These are phyloP conservation scores for Nelumbo lutea DNA, from an alignment of 164 flowering plant species.

Conservation along the genomic window DNA sequence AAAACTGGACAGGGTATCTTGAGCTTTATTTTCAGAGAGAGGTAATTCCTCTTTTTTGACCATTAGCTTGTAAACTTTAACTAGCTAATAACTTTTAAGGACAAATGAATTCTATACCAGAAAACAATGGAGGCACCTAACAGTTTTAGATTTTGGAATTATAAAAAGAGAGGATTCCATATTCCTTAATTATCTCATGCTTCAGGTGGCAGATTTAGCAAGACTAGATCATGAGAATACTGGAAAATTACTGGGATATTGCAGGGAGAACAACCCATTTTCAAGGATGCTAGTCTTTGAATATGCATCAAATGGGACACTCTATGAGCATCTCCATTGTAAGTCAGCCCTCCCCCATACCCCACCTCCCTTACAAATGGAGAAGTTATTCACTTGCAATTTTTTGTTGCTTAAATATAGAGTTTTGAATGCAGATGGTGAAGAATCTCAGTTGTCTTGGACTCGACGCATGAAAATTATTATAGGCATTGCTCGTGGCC, in stretches of 20 bases:
- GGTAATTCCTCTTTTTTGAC: conserved; percentile 33
- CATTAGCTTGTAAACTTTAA: conserved; percentile 1
- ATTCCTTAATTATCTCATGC: conserved; percentile 2
- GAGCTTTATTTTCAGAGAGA: conserved; percentile 87
- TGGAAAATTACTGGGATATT: conserved; percentile 81
- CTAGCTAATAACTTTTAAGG: background rate
- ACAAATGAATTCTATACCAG: background rate
- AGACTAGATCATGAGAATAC: conserved; percentile 73
- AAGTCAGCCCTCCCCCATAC: conserved; percentile 22
- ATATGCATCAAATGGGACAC: conserved; percentile 93
- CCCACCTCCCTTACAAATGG: background rate
- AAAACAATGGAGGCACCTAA: background rate
- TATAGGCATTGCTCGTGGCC: conserved; percentile 80
- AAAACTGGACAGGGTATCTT: conserved; percentile 79
- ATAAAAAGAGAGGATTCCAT: background rate
- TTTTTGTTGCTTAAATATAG: background rate
- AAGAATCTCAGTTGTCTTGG: conserved; percentile 86
- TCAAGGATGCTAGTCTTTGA: conserved; percentile 94
- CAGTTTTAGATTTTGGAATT: no score
- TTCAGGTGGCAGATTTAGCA: conserved; percentile 90
- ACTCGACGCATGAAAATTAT: conserved; percentile 80
- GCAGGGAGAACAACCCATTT: conserved; percentile 73
- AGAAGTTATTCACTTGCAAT: background rate
- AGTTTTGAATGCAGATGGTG: conserved; percentile 54
- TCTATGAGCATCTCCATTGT: conserved; percentile 94